Evolutionary conservation across 306 rosid species (phyloP).

Genomic region (Medicago truncatula): MtrunA17r5.0-ANR NC_053043.1:3526501-3527000

Average conservation of each 20-base stretch:
- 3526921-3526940: constrained; percentile 77
- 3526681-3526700: background rate
- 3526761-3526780: constrained; percentile 89
- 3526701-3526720: constrained; percentile 23
- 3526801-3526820: constrained; percentile 78
- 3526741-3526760: constrained; percentile 66
- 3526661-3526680: constrained; percentile 4
- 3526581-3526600: too few species aligned
- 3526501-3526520: too few species aligned
- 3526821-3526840: constrained; percentile 80
- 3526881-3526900: constrained; percentile 69
- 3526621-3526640: constrained; percentile 6
- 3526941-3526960: constrained; percentile 69
- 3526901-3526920: constrained; percentile 83
- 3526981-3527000: constrained; percentile 27
- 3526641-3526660: constrained; percentile 29
- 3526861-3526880: constrained; percentile 89
- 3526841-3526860: constrained; percentile 86
- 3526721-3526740: constrained; percentile 60
- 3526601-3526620: background rate
- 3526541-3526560: too few species aligned
- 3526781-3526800: constrained; percentile 86
- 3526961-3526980: constrained; percentile 14
- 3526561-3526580: too few species aligned
- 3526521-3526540: too few species aligned